Evolutionary conservation across 129 eudicot genomes (phyloP).

Genomic region (Sambucus nigra): DNA sequence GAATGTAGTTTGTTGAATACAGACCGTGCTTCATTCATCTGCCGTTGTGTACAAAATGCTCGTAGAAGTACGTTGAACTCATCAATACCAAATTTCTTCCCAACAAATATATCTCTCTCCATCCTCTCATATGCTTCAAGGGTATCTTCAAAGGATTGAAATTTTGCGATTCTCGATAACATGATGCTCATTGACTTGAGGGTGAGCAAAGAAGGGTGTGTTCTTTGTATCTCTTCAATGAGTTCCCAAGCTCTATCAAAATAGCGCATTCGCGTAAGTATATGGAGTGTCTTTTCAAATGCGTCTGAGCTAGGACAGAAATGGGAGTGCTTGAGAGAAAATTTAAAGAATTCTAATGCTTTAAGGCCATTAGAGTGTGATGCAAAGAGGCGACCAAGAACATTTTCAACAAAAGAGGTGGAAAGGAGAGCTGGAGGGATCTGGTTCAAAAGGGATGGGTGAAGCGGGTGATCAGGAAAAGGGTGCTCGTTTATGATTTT

Average conservation of each 20-base stretch:
- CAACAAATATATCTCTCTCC: slow-evolving; percentile 33
- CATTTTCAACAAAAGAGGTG: slow-evolving; percentile 46
- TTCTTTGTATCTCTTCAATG: slow-evolving; percentile 32
- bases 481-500: slow-evolving; percentile 66
- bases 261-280: slow-evolving; percentile 70
- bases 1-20: slow-evolving; percentile 45
- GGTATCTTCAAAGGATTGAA: slow-evolving; percentile 60
- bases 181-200: slow-evolving; percentile 74
- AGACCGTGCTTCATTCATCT: slow-evolving; percentile 78
- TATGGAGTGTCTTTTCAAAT: slow-evolving; percentile 77
- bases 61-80: slow-evolving; percentile 73
- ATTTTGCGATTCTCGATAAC: slow-evolving; percentile 67
- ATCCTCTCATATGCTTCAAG: slow-evolving; percentile 73
- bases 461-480: slow-evolving; percentile 49
- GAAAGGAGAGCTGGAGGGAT: slow-evolving; percentile 37
- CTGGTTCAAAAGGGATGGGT: slow-evolving; percentile 29
- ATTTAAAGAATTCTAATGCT: slow-evolving; percentile 70
- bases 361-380: slow-evolving; percentile 72
- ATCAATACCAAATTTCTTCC: slow-evolving; percentile 54
- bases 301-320: slow-evolving; percentile 55
- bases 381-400: slow-evolving; percentile 68
- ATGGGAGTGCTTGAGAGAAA: slow-evolving; percentile 30
- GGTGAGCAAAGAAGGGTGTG: slow-evolving; percentile 58
- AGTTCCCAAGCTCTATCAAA: slow-evolving; percentile 78
- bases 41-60: slow-evolving; percentile 75